A percentile compares a stretch with the other conserved stretches of the same genome.
phyloP scores from a whole-genome alignment of 176 grass and related monocot species.

The Carex scoparia region DNA sequence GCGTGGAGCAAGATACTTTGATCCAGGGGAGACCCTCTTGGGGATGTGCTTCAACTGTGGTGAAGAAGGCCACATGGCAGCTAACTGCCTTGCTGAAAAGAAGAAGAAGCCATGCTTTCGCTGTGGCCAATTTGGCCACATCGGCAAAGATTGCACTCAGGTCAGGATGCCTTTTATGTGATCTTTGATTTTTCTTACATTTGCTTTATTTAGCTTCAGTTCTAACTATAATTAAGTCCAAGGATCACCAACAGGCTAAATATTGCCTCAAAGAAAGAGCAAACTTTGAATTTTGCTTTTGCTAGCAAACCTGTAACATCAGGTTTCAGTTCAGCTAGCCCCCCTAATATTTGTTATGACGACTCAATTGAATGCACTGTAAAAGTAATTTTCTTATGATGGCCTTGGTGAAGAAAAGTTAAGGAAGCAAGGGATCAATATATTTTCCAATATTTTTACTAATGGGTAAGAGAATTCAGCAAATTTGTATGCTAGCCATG shows the following conservation, averaged over 20 bases:
- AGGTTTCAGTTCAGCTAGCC: background rate
- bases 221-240: background rate
- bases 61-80: slow-evolving; percentile 81
- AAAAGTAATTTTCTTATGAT: background rate
- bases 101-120: slow-evolving; percentile 84
- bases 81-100: slow-evolving; percentile 65
- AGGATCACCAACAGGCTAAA: background rate
- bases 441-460: background rate
- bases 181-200: slow-evolving; percentile 23
- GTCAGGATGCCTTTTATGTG: slow-evolving; percentile 43
- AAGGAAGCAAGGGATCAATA: background rate
- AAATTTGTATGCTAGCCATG: background rate
- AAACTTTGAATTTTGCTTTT: background rate
- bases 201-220: slow-evolving; percentile 2
- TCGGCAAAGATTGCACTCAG: slow-evolving; percentile 75
- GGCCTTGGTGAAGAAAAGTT: background rate
- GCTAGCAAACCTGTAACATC: background rate
- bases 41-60: slow-evolving; percentile 86
- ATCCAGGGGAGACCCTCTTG: slow-evolving; percentile 54
- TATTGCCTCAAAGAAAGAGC: background rate
- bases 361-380: background rate
- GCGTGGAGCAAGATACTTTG: slow-evolving; percentile 87
- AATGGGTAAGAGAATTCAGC: background rate
- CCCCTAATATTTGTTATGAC: background rate
- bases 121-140: slow-evolving; percentile 86